Conservation (phyloP, 169 alveolate genomes). For the Cryptosporidium baileyi region DNA sequence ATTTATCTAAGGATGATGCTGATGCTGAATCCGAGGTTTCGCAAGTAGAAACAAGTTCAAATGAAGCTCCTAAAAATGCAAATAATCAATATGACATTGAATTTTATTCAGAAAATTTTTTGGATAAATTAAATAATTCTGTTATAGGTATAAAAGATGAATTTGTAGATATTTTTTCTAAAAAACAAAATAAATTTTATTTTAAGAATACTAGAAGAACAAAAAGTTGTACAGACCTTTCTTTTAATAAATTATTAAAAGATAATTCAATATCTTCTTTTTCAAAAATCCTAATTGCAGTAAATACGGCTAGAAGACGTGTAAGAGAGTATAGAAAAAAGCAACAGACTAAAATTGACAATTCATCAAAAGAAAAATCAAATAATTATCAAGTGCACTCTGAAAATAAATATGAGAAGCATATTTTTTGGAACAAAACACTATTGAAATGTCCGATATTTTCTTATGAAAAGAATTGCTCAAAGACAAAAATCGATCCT, state of each 20-base stretch:
- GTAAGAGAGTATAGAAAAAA: constrained; percentile 66
- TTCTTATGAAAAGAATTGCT: not conserved
- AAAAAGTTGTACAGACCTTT: not conserved
- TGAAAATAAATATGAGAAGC: not conserved
- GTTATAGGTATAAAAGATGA: not conserved
- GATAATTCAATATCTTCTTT: not conserved
- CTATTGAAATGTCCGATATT: not conserved
- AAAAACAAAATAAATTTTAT: not conserved
- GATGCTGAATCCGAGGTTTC: too few relatives aligned
- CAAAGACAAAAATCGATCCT: not conserved
- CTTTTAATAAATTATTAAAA: not conserved
- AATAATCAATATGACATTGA: not conserved
- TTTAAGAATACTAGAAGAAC: not conserved
- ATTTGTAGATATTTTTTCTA: not conserved
- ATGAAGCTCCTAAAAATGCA: not conserved
- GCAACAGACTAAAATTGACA: constrained; percentile 1
- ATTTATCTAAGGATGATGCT: not conserved
- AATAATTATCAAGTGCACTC: not conserved
- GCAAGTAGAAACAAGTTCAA: not conserved
- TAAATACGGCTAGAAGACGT: constrained; percentile 62
- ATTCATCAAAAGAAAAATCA: not conserved
- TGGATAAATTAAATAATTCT: not conserved
- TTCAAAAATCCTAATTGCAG: constrained; percentile 46
- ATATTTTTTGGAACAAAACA: constrained; percentile 20
- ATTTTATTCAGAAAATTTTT: not conserved